Conservation (phyloP, 345 rosid genomes). For the Lepidium didymum region DNA sequence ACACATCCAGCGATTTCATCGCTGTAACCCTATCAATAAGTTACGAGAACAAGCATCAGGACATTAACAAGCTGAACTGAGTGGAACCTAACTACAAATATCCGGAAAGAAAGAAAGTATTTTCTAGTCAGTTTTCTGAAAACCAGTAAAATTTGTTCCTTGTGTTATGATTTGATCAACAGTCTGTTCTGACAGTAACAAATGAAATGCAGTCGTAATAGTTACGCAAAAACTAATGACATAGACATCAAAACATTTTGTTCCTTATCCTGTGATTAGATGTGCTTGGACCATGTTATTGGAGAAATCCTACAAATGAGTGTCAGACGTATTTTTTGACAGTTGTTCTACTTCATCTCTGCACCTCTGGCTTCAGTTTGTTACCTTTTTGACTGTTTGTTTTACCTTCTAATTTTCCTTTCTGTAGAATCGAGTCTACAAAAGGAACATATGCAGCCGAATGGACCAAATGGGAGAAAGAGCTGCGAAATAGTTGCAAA, state of each 20-base stretch:
- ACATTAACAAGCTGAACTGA: not conserved
- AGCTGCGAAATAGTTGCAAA: constrained; percentile 41
- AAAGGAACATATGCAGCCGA: constrained; percentile 66
- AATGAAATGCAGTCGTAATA: not conserved
- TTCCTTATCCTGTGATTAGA: not conserved
- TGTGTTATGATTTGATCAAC: not conserved
- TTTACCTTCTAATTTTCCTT: constrained; percentile 1
- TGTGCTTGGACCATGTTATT: not conserved
- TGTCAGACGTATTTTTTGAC: not conserved
- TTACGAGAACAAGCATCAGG: not conserved
- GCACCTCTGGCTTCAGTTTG: not conserved
- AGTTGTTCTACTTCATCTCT: not conserved
- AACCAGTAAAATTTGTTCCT: not conserved
- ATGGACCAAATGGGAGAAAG: constrained; percentile 88
- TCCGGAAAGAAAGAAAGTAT: not conserved
- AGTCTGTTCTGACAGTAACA: not conserved
- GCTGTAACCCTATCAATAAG: constrained; percentile 48
- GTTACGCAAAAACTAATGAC: not conserved
- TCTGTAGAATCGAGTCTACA: constrained; percentile 58
- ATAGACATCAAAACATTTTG: not conserved
- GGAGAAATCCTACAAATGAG: not conserved
- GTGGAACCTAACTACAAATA: not conserved
- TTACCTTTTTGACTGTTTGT: not conserved
- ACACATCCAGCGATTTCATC: constrained; percentile 79
- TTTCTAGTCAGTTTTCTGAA: too few relatives aligned